Evolutionary conservation across 768 basidiomycete genomes (phyloP).

Genomic region (Megacollybia marginata): DNA sequence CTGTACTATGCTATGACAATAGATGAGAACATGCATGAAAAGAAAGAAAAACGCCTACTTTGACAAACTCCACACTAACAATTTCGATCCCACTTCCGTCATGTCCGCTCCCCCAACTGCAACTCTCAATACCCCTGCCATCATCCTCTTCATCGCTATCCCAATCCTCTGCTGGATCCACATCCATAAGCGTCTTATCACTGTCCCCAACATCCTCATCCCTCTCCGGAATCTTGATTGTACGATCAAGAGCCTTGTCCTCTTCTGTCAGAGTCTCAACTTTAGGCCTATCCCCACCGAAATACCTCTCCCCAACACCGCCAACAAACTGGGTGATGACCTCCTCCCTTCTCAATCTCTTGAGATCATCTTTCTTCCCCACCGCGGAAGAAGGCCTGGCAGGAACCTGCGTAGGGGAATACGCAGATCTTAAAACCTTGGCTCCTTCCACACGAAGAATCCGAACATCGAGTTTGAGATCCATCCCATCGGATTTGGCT

Average conservation of each 20-base stretch:
- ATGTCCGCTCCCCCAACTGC: conserved; percentile 42
- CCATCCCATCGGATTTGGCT: conserved; percentile 24
- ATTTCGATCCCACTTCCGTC: conserved; percentile 46
- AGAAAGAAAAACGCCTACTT: conserved; percentile 24
- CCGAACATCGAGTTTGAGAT: conserved; percentile 7
- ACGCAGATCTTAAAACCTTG: neutral
- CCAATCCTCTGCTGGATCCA: no score
- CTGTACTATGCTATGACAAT: conserved; percentile 39
- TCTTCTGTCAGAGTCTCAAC: conserved; percentile 1
- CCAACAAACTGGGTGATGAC: neutral
- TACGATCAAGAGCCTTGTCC: conserved; percentile 1
- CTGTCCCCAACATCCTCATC: no score
- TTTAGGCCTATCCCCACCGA: conserved; percentile 11
- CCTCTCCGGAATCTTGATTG: conserved; percentile 9
- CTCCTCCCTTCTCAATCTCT: neutral
- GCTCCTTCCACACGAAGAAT: conserved; percentile 27
- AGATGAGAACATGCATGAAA: neutral
- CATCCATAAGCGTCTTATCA: no score
- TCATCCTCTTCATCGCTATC: conserved; percentile 19
- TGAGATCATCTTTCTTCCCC: no score
- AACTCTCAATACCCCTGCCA: conserved; percentile 31
- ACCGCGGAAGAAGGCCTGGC: no score
- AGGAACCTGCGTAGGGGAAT: no score
- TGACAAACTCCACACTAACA: conserved; percentile 31
- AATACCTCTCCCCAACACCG: conserved; percentile 3